These are phyloP conservation scores for Cladophialophora psammophila DNA, from an alignment of 2,329 filamentous ascomycete genomes.

Conservation along the genomic window DNA sequence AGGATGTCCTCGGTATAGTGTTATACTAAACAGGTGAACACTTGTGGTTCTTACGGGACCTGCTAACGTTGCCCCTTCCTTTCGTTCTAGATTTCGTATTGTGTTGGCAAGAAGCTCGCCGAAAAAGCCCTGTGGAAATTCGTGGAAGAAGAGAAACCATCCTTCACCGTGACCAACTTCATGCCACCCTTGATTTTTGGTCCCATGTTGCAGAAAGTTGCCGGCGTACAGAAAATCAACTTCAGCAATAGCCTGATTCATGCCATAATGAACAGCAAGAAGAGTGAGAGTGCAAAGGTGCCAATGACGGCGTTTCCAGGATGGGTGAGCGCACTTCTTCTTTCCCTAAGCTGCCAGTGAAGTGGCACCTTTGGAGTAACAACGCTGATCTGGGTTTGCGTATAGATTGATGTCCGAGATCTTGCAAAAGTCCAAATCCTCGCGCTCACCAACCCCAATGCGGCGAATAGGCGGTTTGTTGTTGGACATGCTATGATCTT, in stretches of 20 bases:
- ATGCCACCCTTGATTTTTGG: constrained; percentile 70
- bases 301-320: constrained; percentile 27
- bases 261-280: constrained; percentile 46
- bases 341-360: neutral
- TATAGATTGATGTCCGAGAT: constrained; percentile 64
- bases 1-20: too few relatives aligned
- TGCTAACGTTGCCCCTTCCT: neutral
- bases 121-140: constrained; percentile 72
- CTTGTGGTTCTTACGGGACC: too few relatives aligned
- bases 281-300: constrained; percentile 27
- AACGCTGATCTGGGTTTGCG: constrained; percentile 55
- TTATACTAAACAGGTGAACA: too few relatives aligned
- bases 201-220: constrained; percentile 68
- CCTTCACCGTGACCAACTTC: constrained; percentile 67
- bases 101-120: constrained; percentile 67
- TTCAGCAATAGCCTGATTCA: constrained; percentile 75
- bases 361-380: neutral
- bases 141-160: constrained; percentile 60
- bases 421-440: constrained; percentile 57
- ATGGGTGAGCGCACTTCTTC: constrained; percentile 18
- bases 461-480: constrained; percentile 55
- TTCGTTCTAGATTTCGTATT: constrained; percentile 45
- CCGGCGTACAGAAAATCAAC: constrained; percentile 70
- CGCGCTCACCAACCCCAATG: constrained; percentile 54
- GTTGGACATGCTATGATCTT: constrained; percentile 38